Evolutionary conservation across 2,329 filamentous ascomycete genomes (phyloP), one percentile per base, ranked within the genome.

Genomic region (Fusarium piperis): DNA sequence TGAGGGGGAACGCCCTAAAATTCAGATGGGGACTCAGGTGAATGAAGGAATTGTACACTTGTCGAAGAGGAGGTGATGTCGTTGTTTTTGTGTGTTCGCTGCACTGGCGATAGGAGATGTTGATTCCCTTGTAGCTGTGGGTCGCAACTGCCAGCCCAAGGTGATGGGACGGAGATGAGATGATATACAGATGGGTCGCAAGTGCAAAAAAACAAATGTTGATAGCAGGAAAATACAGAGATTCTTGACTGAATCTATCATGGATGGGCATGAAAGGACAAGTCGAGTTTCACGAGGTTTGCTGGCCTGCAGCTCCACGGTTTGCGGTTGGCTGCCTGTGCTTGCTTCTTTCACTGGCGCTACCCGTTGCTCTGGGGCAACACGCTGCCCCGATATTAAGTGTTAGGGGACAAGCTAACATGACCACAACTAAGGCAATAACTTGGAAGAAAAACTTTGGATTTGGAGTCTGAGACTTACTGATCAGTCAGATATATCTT

Each of bases 321-420:
- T 59, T 68, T 53, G 67, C 55, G 63, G 67, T 71, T 75, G 55
- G 64, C 68, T 67, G 64, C 62, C 63, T 67, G 52, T 62, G 62
- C 58, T 67, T 72, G 70, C 70, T 73, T 72, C 62, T 70, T 73
- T 59, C 23, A 18, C 53, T 35, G 35, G 26, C 70, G 64, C 66
- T 73, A 70, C 70, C 41, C 52, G 70, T 72, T 69, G 70, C 77
- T 76, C 77, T 65, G 56, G 56, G 44, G 65, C 72, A 77, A 77
- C 77, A 76, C 77, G 62, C 51, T 66, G 26, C 33, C 20, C 39
- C 62, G 76, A 78, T 78, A 78, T 75, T 16, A 62, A 51, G 13
- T 71, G 78, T 70, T 79, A 79, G 68, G 64, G 48, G 23, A 5
- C 3, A 23, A 5, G 23, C 5, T 23, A 5, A 23, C 23, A 23